Base-by-base conservation (phyloP, 306 rosid genomes). In the Medicago arabica region DNA sequence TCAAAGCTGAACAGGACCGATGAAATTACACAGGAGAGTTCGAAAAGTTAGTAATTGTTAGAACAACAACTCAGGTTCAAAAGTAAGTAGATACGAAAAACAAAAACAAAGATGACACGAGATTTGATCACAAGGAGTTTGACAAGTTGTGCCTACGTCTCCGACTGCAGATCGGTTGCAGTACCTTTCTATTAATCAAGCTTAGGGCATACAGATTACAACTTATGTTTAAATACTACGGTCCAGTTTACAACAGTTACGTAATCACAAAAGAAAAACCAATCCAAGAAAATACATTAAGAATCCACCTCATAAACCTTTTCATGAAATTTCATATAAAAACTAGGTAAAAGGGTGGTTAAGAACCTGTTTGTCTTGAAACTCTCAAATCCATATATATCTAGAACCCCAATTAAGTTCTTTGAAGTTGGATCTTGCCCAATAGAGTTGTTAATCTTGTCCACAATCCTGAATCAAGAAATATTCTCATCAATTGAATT, bases 281-380 rank as follows among this genome's bases (percentile, higher is more conserved):
- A 64, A 21, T 28, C 31, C 31, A 28, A 28, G 31, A 28, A 28
- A 61, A 66, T 65, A 8, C 23, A 43, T 47, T 14, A 12, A 14
- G 53, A 47, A 55, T 18, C 12, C 8, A 44, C 13, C 16, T 66
- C 69, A 72, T 66, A 39, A 49, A 58, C 4, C 51, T 62, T 70
- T 86, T 40, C 44, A 79, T 62, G 66, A 78, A 79, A 64, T 71
- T 80, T 74, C 71, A 31, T 38, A 74, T 78, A 77, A 91, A 82
- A 46, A 74, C 80, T 67, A 61, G 80, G 79, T 4, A 39, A 80
- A 79, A 82, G 91, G 87, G 67, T 85, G 44, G 86, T 79, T 87
- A 92, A 85, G 92, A 85, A 95, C 99, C 99, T 95, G 92, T 95
- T 95, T 84, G 97, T 95, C 96, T 95, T 95, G 97, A 95, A 95